phyloP scores from a whole-genome alignment of 768 basidiomycete genomes.

The Tylopilus felleus region DNA sequence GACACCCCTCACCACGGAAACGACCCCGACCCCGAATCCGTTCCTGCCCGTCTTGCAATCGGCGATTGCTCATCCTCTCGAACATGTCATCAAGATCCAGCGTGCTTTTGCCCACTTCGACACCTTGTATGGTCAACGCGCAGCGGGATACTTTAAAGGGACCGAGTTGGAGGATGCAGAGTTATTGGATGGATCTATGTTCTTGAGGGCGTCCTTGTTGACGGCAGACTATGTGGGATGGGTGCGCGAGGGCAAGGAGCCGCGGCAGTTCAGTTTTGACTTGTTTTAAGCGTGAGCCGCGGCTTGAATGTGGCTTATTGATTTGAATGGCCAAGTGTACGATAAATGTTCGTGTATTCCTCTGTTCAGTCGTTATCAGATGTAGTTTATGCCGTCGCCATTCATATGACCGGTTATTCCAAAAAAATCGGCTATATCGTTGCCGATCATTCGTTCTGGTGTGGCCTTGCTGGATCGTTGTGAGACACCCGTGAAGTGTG shows the following conservation, averaged over 20 bases:
- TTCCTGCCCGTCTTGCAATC: slow-evolving; percentile 41
- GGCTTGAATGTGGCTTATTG: not conserved
- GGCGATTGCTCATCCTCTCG: slow-evolving; percentile 33
- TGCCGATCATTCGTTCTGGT: too few relatives aligned
- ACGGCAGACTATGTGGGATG: slow-evolving; percentile 36
- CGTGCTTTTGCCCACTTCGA: slow-evolving; percentile 34
- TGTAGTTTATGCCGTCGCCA: too few relatives aligned
- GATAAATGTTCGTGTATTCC: not conserved
- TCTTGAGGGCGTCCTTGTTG: slow-evolving; percentile 30
- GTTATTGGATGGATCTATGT: slow-evolving; percentile 35
- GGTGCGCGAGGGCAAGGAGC: slow-evolving; percentile 37
- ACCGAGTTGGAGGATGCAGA: slow-evolving; percentile 32
- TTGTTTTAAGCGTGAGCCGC: slow-evolving; percentile 22
- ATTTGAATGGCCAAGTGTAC: not conserved
- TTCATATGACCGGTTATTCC: too few relatives aligned
- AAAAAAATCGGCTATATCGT: too few relatives aligned
- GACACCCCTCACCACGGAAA: slow-evolving; percentile 10
- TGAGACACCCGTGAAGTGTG: too few relatives aligned
- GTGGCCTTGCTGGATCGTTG: too few relatives aligned
- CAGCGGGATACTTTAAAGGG: slow-evolving; percentile 25
- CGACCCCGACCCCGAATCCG: slow-evolving; percentile 30
- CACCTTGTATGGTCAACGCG: slow-evolving; percentile 28
- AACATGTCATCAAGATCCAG: slow-evolving; percentile 34
- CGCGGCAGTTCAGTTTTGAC: slow-evolving; percentile 24
- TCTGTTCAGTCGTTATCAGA: too few relatives aligned